A percentile compares a stretch with the other conserved stretches of the same genome.
Conservation (phyloP, 306 rosid species). For the Cercis canadensis region DNA sequence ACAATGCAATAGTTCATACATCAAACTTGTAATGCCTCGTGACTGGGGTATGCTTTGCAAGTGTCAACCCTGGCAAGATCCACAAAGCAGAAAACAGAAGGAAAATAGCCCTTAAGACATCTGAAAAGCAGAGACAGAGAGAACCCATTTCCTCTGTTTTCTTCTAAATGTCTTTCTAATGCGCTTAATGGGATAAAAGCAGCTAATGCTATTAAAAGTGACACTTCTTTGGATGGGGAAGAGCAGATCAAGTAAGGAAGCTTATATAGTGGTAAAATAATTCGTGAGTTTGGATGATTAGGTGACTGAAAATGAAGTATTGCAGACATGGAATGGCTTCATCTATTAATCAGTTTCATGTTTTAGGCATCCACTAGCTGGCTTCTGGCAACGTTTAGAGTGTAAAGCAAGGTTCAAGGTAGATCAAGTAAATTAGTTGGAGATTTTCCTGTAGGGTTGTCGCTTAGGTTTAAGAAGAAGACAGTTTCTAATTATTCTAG, state of each 20-base stretch:
- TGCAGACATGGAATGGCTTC: constrained; percentile 46
- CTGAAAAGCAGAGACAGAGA: constrained; percentile 5
- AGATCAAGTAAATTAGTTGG: neutral
- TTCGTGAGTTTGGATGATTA: constrained; percentile 54
- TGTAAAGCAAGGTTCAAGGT: constrained; percentile 64
- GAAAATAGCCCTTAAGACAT: constrained; percentile 6
- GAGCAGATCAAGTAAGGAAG: constrained; percentile 17
- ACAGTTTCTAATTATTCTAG: too few relatives aligned
- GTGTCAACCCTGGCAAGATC: constrained; percentile 19
- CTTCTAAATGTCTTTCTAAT: neutral
- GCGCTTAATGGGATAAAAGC: too few relatives aligned
- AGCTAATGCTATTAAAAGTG: too few relatives aligned
- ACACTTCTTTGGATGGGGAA: constrained; percentile 32
- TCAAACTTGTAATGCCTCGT: constrained; percentile 50
- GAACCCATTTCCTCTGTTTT: constrained; percentile 30
- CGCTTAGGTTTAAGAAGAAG: too few relatives aligned
- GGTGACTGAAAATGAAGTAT: constrained; percentile 59
- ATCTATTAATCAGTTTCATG: constrained; percentile 40
- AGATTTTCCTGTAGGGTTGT: too few relatives aligned
- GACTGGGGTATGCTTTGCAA: constrained; percentile 33
- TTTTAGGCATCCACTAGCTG: constrained; percentile 33
- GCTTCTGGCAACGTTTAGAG: constrained; percentile 47
- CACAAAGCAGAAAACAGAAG: constrained; percentile 29
- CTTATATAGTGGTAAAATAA: constrained; percentile 41
- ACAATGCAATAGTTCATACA: constrained; percentile 23